These are phyloP conservation scores for Puccinia triticina DNA, from an alignment of 1,284 basidiomycete genomes.

Conservation along the genomic window DNA sequence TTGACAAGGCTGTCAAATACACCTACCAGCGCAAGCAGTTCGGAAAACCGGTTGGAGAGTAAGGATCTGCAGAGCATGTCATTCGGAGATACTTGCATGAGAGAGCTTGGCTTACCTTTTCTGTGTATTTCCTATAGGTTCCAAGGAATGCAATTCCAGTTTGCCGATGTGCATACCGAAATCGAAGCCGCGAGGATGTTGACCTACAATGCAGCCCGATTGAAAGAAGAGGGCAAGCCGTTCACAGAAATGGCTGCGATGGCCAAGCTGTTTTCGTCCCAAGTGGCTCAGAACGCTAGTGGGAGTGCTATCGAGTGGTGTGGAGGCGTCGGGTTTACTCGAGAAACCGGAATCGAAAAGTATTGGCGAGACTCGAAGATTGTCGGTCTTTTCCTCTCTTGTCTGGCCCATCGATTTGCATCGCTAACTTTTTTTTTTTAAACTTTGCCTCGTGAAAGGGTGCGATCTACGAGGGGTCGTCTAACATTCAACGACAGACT, in stretches of 20 bases:
- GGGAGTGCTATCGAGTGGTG: slow-evolving; percentile 95
- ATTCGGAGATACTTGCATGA: background rate
- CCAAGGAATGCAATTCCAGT: slow-evolving; percentile 95
- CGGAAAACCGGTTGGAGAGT: slow-evolving; percentile 78
- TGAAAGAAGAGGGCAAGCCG: slow-evolving; percentile 86
- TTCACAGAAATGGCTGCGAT: slow-evolving; percentile 95
- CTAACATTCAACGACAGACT: slow-evolving; percentile 94
- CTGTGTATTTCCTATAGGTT: slow-evolving; percentile 65
- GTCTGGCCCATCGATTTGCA: background rate
- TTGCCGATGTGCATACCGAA: slow-evolving; percentile 67
- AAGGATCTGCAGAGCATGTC: slow-evolving; percentile 49
- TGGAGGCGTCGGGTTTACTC: slow-evolving; percentile 90
- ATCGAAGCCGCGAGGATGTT: slow-evolving; percentile 89
- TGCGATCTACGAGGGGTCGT: slow-evolving; percentile 93
- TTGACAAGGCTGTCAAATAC: slow-evolving; percentile 87
- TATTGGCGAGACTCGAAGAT: slow-evolving; percentile 84
- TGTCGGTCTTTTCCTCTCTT: slow-evolving; percentile 18
- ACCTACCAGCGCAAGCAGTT: slow-evolving; percentile 93
- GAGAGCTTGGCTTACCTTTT: background rate
- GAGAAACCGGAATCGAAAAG: slow-evolving; percentile 92
- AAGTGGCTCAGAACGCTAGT: slow-evolving; percentile 83
- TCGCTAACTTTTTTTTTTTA: background rate
- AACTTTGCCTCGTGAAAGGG: slow-evolving; percentile 64
- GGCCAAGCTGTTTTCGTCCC: slow-evolving; percentile 82
- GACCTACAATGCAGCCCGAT: slow-evolving; percentile 93